Evolutionary conservation across 2,329 filamentous ascomycete species (phyloP), one percentile per base, ranked within the genome.

Genomic region (Aspergillus ochraceoroseus): DNA sequence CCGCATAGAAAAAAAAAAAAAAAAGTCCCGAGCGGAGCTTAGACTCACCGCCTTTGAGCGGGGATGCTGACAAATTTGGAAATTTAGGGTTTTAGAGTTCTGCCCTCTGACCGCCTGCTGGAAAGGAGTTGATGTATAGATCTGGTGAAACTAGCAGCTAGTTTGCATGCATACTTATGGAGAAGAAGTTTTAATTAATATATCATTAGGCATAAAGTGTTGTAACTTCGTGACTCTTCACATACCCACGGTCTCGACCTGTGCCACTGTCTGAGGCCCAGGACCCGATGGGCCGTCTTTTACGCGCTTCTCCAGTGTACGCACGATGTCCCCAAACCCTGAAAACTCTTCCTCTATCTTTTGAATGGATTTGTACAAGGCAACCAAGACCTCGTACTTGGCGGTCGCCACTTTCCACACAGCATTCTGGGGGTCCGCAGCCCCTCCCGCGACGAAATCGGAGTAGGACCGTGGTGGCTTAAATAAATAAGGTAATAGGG

Each of bases 351-450:
- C 59, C n/a, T 55, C 53, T 6, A 44, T 56, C 5, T 62, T 58
- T 44, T 68, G 65, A 9, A 80, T 49, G 8, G 60, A 57, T 15
- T 58, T 49, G 18, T 74, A 62, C n/a, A 80, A 56, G 3, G 68
- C 66, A 11, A 70, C 69, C 32, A 80, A 50, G 2, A 72, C 72
- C 40, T 78, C 76, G 48, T 76, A 77, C 51, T 79, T 80, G 0
- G 74, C 72, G 32, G 66, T 70, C 1, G 76, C 76, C 28, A 81
- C 67, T 46, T 72, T 70, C 61, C 76, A 80, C 2, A 76, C 75
- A 1, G 74, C 69, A 47, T 71, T 76, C 52, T 80, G 74, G 1
- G 71, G 62, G 52, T 79, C 77, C 2, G 73, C 75, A 7, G 71
- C 65, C 7, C 77, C 76, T 25, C 68, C 65, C 9, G 73, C 75